These are phyloP conservation scores for Penicillium steckii DNA, from an alignment of 495 filamentous ascomycete species.

Conservation along the genomic window DNA sequence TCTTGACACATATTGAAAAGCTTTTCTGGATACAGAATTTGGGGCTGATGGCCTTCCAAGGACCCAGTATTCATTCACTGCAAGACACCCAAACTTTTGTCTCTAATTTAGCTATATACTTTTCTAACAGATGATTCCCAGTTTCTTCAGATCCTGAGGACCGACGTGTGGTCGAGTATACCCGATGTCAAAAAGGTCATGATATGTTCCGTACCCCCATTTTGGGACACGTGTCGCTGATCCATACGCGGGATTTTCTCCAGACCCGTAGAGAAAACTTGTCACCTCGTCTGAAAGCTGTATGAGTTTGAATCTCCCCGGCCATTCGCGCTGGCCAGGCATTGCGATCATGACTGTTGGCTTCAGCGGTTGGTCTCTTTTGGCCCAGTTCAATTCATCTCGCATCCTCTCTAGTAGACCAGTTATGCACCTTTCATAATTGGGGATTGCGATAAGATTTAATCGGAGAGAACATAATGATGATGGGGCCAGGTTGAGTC, in stretches of 20 bases:
- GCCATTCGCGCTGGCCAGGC: conserved; percentile 2
- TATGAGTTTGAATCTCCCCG: conserved; percentile 14
- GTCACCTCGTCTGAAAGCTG: conserved; percentile 12
- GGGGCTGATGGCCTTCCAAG: too few relatives aligned
- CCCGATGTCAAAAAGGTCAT: conserved; percentile 15
- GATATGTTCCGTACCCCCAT: conserved; percentile 4
- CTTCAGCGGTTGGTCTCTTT: conserved; percentile 9
- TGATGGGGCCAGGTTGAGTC: conserved; percentile 3
- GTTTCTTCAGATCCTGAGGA: neutral
- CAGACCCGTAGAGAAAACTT: conserved; percentile 17
- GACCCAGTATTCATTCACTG: too few relatives aligned
- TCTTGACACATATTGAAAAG: too few relatives aligned
- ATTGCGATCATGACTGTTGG: conserved; percentile 14
- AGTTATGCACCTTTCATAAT: conserved; percentile 6
- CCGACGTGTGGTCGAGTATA: conserved; percentile 15
- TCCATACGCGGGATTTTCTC: conserved; percentile 13
- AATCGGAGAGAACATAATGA: conserved; percentile 11
- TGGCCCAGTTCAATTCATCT: conserved; percentile 11
- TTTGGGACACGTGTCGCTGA: conserved; percentile 7
- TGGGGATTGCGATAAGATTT: conserved; percentile 12
- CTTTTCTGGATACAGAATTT: too few relatives aligned
- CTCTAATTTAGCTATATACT: too few relatives aligned
- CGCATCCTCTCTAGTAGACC: conserved; percentile 17
- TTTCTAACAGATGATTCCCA: neutral
- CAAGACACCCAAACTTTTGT: too few relatives aligned